Conservation (phyloP, 2,329 filamentous ascomycete genomes). For the Septoria petroselini region DNA sequence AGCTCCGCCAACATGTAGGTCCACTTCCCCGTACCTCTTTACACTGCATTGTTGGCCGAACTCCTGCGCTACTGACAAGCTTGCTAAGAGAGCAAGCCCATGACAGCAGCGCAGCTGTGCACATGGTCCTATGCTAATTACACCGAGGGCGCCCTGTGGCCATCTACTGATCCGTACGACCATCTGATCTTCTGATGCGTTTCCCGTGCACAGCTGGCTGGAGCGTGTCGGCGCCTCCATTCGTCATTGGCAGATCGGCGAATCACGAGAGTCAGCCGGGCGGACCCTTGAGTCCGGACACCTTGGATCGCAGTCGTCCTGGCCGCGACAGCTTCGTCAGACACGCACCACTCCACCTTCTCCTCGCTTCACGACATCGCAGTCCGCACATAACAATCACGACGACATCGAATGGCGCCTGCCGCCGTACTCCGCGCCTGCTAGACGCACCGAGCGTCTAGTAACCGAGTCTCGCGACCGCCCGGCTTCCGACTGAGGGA, state of each 20-base stretch:
- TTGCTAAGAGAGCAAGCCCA: no score
- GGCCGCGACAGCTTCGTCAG: not conserved
- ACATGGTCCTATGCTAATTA: no score
- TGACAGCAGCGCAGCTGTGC: no score
- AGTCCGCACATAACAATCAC: constrained; percentile 1
- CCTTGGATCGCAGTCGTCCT: not conserved
- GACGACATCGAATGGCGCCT: constrained; percentile 17
- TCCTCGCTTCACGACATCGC: constrained; percentile 14
- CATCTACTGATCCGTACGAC: no score
- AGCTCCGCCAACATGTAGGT: not conserved
- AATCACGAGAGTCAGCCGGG: no score
- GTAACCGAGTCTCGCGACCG: constrained; percentile 30
- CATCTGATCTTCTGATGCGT: no score
- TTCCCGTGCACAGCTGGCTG: no score
- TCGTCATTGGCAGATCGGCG: no score
- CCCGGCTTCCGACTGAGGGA: constrained; percentile 38
- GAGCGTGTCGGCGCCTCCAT: no score
- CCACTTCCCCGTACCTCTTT: not conserved
- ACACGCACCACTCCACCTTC: constrained; percentile 12
- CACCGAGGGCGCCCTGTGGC: no score
- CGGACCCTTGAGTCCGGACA: no score
- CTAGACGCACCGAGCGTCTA: constrained; percentile 38
- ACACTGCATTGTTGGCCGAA: not conserved
- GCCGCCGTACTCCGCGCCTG: constrained; percentile 27
- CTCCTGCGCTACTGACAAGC: no score